phyloP scores from a whole-genome alignment of 2,329 filamentous ascomycete species.

The Curvularia eragrostidis region DNA sequence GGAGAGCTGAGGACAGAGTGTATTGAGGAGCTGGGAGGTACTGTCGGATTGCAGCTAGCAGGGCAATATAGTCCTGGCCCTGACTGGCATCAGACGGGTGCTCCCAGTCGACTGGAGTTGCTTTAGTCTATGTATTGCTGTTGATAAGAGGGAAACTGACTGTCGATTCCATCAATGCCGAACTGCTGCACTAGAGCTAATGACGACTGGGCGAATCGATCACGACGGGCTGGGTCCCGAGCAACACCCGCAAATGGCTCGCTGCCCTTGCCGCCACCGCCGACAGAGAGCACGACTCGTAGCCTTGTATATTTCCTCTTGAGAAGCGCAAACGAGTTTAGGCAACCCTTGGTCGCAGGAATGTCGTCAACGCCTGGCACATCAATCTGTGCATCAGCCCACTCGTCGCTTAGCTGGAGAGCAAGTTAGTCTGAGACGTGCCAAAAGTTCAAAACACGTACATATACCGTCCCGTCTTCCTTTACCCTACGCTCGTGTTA shows the following conservation, averaged over 20 bases:
- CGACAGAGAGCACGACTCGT: conserved; percentile 78
- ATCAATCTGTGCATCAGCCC: conserved; percentile 73
- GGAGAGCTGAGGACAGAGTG: conserved; percentile 74
- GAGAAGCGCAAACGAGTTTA: conserved; percentile 75
- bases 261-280: conserved; percentile 72
- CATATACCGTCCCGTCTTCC: conserved; percentile 75
- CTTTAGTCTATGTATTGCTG: conserved; percentile 17
- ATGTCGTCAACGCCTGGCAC: conserved; percentile 66
- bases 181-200: conserved; percentile 72
- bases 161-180: conserved; percentile 76
- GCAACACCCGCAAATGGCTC: conserved; percentile 73
- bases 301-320: conserved; percentile 74
- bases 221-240: conserved; percentile 63
- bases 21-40: conserved; percentile 73
- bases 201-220: conserved; percentile 74
- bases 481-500: conserved; percentile 61
- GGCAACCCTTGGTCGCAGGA: conserved; percentile 56
- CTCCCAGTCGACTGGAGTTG: conserved; percentile 76
- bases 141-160: conserved; percentile 51
- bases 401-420: conserved; percentile 76
- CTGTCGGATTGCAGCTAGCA: conserved; percentile 70
- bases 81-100: conserved; percentile 71
- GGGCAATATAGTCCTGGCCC: conserved; percentile 72
- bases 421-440: conserved; percentile 25
- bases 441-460: conserved; percentile 57